phyloP scores from a whole-genome alignment of 805 yeast genomes.

The Metschnikowia cerradonensis region DNA sequence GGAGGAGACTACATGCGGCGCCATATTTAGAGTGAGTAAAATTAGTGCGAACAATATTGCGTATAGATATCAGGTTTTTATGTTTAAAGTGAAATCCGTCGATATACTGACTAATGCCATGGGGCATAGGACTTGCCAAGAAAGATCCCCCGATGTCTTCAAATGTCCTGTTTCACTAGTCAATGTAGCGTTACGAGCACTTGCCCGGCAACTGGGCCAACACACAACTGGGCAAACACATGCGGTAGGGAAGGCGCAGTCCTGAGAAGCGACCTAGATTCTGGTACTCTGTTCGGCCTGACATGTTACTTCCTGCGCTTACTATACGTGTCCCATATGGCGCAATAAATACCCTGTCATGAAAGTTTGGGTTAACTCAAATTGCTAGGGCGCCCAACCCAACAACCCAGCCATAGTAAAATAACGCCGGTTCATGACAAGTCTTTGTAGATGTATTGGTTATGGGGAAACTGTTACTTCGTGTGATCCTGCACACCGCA shows the following conservation, averaged over 20 bases:
- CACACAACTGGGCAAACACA: not conserved
- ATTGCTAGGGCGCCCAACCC: no score
- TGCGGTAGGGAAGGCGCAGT: not conserved
- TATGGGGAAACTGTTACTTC: not conserved
- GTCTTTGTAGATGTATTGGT: no score
- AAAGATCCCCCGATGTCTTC: not conserved
- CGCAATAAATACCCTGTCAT: no score
- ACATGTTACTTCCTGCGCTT: no score
- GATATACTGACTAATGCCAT: not conserved
- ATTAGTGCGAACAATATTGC: not conserved
- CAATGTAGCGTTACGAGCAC: not conserved
- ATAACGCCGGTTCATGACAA: no score
- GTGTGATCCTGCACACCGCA: not conserved
- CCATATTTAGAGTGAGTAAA: not conserved
- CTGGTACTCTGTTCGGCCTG: no score
- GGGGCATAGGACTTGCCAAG: not conserved
- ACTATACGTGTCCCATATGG: no score
- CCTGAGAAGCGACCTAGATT: no score
- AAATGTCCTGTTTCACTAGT: not conserved
- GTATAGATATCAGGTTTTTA: not conserved
- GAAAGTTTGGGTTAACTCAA: no score
- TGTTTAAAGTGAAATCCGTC: not conserved
- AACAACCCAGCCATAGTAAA: no score
- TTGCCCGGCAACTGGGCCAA: not conserved
- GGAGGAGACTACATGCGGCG: not conserved